Base-by-base conservation (phyloP, 305 asterid genomes). In the Fraxinus ornus region DNA sequence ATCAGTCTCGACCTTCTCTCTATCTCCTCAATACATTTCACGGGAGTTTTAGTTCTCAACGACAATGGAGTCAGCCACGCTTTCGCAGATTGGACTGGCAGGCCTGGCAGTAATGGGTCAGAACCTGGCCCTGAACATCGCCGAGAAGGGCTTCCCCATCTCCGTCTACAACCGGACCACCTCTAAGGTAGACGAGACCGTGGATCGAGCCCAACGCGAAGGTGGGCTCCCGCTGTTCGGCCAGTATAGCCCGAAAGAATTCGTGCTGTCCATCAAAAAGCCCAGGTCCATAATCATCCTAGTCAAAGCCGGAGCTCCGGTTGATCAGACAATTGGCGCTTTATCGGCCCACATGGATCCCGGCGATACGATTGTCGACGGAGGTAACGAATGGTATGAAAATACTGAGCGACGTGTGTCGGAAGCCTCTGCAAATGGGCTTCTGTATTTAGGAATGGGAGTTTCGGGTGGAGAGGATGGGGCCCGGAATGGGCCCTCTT, bases 391-490 rank as follows among this genome's bases (percentile, higher is more conserved):
- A 91, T 95, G 98, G 98, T 93, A 95, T 36, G 96, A 95, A 80
- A 95, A 95, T 82, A 95, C 98, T 7, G 98, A 95, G 79, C 85
- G 98, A 6, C 87, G 98, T 1, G 88, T 90, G 44, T 60, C 77
- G 2, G 95, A 90, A 8, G 93, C 95, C 0, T 26, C 85, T 4
- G 66, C 80, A 0, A 88, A 77, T 2, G 98, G 98, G 2, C 84
- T 95, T 47, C 90, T 93, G 17, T 95, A 95, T 73, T 76, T 95
- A 2, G 98, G 98, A 4, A 95, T 95, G 97, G 98, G 98, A 0
- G 98, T 95, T 35, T 95, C 98, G 2, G 98, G 98, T 2, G 98
- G 98, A 0, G 98, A 95, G 73, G 98, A 95, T 0, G 98, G 98
- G 0, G 98, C 98, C 0, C 70, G 98, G 0, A 76, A 90, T 33